These are phyloP conservation scores for Ilex asprella DNA, from an alignment of 257 asterid genomes.

Conservation along the genomic window DNA sequence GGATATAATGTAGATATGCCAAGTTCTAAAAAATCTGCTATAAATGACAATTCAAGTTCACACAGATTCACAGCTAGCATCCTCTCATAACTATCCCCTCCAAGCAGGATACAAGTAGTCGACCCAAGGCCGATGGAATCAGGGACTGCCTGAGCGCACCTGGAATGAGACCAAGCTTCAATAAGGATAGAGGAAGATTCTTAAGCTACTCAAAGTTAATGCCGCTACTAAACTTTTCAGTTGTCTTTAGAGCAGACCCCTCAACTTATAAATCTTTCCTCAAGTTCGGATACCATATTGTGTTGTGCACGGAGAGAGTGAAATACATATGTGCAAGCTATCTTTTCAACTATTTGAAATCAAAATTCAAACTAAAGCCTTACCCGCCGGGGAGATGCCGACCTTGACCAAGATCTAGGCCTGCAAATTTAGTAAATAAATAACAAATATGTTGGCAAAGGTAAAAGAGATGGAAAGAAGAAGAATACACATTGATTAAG, in stretches of 20 bases:
- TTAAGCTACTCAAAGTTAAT: no score
- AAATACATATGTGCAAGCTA: no score
- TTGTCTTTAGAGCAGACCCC: not conserved
- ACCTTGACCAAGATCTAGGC: constrained; percentile 22
- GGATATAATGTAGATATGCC: no score
- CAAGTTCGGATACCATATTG: no score
- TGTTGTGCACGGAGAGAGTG: no score
- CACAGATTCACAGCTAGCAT: not conserved
- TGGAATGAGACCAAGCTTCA: constrained; percentile 23
- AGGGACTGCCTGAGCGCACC: constrained; percentile 70
- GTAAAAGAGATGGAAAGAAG: not conserved
- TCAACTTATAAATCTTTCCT: not conserved
- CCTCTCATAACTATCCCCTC: constrained; percentile 18
- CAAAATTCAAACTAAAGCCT: not conserved
- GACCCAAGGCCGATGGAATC: constrained; percentile 12
- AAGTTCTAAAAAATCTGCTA: no score
- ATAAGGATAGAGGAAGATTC: no score
- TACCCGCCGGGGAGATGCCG: constrained; percentile 75
- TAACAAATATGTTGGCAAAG: not conserved
- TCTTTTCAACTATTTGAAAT: not conserved
- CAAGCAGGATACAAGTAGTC: not conserved
- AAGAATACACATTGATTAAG: not conserved
- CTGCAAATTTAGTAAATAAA: constrained; percentile 19
- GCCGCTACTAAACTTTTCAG: no score
- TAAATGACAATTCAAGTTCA: not conserved